These are phyloP conservation scores for Echium plantagineum DNA, from an alignment of 257 asterid genomes.

Conservation along the genomic window DNA sequence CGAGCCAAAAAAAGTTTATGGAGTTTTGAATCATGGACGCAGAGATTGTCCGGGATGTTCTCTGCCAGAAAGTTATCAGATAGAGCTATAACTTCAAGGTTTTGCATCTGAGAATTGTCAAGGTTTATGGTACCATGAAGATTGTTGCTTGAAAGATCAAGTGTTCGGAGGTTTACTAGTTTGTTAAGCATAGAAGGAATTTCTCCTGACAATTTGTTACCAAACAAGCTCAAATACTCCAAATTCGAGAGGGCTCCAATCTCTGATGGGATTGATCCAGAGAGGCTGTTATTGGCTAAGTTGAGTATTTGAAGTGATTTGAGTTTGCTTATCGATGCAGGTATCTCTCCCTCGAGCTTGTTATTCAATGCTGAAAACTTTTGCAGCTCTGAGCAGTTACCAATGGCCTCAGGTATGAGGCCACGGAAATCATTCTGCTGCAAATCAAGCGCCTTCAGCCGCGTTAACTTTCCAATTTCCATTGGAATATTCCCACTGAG, in stretches of 20 bases:
- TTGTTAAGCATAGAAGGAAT: conserved; percentile 49
- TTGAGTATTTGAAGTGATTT: conserved; percentile 54
- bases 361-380: conserved; percentile 63
- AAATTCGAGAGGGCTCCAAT: conserved; percentile 32
- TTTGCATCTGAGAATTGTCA: conserved; percentile 27
- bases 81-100: conserved; percentile 41
- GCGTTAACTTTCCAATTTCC: conserved; percentile 52
- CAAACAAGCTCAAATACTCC: conserved; percentile 64
- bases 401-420: conserved; percentile 48
- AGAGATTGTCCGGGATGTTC: conserved; percentile 28
- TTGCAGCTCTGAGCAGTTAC: conserved; percentile 41
- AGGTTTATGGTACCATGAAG: conserved; percentile 47
- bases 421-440: conserved; percentile 56
- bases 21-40: conserved; percentile 35
- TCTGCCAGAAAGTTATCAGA: conserved; percentile 41
- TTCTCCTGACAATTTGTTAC: conserved; percentile 49
- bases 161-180: conserved; percentile 29
- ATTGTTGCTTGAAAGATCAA: conserved; percentile 60
- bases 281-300: conserved; percentile 67
- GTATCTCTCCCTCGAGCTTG: conserved; percentile 48
- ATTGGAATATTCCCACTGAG: conserved; percentile 61
- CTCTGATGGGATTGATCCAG: conserved; percentile 52
- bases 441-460: conserved; percentile 41
- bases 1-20: conserved; percentile 39
- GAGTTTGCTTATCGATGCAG: conserved; percentile 37